These are phyloP conservation scores for Lasiosphaeria miniovina DNA, from an alignment of 495 filamentous ascomycete species.

Conservation along the genomic window DNA sequence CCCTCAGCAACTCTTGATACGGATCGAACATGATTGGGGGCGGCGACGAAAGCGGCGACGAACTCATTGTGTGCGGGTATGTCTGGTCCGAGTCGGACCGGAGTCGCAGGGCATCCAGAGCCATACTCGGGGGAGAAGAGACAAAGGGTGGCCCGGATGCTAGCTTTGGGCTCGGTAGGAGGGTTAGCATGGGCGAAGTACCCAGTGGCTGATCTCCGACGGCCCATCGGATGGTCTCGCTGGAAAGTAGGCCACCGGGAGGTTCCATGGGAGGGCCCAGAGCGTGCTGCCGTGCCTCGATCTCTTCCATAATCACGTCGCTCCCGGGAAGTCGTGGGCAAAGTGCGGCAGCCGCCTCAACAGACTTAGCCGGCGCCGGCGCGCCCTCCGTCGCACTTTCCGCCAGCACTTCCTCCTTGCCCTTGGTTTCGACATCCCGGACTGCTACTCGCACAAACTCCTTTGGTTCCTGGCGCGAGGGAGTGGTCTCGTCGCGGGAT, in stretches of 20 bases:
- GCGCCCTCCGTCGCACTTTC: background rate
- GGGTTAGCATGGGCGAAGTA: conserved; percentile 4
- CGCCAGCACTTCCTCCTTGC: background rate
- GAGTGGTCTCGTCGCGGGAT: conserved; percentile 22
- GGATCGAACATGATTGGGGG: conserved; percentile 44
- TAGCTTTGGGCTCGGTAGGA: conserved; percentile 16
- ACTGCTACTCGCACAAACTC: background rate
- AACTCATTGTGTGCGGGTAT: conserved; percentile 23
- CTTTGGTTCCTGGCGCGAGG: conserved; percentile 11
- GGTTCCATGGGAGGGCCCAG: conserved; percentile 14
- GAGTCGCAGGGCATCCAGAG: conserved; percentile 11
- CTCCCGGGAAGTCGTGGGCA: background rate
- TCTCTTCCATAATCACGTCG: conserved; percentile 9
- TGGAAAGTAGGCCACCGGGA: background rate
- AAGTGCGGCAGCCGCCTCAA: background rate
- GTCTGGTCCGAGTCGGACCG: conserved; percentile 5
- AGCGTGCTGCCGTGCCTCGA: conserved; percentile 12
- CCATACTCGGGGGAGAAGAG: conserved; percentile 26
- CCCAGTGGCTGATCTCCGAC: background rate
- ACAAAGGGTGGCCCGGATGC: conserved; percentile 6
- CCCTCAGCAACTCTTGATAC: conserved; percentile 30
- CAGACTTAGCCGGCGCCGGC: background rate
- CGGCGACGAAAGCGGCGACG: conserved; percentile 47
- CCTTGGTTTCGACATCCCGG: background rate
- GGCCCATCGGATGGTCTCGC: background rate